Evolutionary conservation across 169 alveolate species (phyloP).

Genomic region (Besnoitia besnoiti): DNA sequence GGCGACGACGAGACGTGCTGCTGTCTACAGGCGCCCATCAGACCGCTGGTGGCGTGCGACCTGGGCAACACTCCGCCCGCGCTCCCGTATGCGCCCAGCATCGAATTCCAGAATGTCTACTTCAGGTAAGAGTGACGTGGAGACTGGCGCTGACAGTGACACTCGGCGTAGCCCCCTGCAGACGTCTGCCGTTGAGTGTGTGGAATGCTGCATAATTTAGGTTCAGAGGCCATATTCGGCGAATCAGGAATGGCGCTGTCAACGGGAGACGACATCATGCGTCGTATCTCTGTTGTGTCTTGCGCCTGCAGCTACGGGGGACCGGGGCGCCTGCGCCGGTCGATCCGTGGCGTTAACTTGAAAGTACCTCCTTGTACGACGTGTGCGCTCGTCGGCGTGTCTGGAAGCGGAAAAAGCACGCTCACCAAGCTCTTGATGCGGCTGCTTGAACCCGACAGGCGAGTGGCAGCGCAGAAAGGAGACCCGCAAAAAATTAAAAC

Average conservation of each 20-base stretch:
- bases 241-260: too few relatives aligned
- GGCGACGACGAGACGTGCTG: background rate
- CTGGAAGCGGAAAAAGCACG: constrained; percentile 89
- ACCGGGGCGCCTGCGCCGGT: background rate
- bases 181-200: too few relatives aligned
- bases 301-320: constrained; percentile 8
- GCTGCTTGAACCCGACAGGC: constrained; percentile 58
- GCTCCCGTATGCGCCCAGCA: constrained; percentile 10
- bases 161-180: too few relatives aligned
- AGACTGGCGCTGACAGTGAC: too few relatives aligned
- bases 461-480: background rate
- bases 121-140: constrained; percentile 15
- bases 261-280: too few relatives aligned
- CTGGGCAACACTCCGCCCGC: background rate
- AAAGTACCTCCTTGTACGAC: constrained; percentile 50
- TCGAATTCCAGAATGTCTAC: constrained; percentile 21
- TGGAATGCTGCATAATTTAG: too few relatives aligned
- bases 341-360: constrained; percentile 41
- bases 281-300: too few relatives aligned
- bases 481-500: background rate
- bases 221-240: too few relatives aligned
- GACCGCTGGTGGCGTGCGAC: background rate
- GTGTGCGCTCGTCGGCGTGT: constrained; percentile 57
- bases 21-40: background rate
- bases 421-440: constrained; percentile 82